phyloP scores from a whole-genome alignment of 441 rosid species.

The Viola pubescens region DNA sequence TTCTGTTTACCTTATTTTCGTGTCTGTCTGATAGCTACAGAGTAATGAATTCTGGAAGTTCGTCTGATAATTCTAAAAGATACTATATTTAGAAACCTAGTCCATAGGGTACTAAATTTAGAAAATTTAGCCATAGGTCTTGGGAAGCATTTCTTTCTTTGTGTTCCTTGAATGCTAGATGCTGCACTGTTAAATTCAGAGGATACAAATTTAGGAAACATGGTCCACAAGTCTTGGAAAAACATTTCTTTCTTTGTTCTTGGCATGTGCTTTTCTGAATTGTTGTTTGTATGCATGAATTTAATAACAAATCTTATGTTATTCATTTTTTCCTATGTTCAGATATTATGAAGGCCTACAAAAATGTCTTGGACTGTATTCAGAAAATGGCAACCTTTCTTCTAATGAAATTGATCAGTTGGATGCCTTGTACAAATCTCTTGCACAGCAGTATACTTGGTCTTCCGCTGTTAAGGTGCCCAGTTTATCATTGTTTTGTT shows the following conservation, averaged over 20 bases:
- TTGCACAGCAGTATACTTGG: constrained; percentile 64
- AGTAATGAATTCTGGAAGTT: not conserved
- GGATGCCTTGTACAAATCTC: constrained; percentile 71
- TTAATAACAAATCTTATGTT: constrained; percentile 5
- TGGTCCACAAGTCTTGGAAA: not conserved
- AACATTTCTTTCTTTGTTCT: not conserved
- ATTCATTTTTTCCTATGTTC: constrained; percentile 18
- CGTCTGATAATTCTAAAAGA: too few species aligned
- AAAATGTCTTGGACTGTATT: constrained; percentile 60
- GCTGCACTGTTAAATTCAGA: not conserved
- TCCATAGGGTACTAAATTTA: too few species aligned
- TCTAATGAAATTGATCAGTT: constrained; percentile 67
- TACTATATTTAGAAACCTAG: too few species aligned
- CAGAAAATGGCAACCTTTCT: constrained; percentile 56
- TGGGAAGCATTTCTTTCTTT: too few species aligned
- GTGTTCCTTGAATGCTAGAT: too few species aligned
- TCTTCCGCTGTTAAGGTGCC: constrained; percentile 97
- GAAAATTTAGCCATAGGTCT: too few species aligned
- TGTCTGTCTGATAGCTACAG: not conserved
- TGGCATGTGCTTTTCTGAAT: not conserved
- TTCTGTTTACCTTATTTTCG: not conserved
- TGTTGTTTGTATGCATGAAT: not conserved
- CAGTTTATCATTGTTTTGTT: not conserved
- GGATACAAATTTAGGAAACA: not conserved
- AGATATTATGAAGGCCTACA: constrained; percentile 97